Evolutionary conservation across 768 basidiomycete species (phyloP).

Genomic region (Antrodiella citrinella): DNA sequence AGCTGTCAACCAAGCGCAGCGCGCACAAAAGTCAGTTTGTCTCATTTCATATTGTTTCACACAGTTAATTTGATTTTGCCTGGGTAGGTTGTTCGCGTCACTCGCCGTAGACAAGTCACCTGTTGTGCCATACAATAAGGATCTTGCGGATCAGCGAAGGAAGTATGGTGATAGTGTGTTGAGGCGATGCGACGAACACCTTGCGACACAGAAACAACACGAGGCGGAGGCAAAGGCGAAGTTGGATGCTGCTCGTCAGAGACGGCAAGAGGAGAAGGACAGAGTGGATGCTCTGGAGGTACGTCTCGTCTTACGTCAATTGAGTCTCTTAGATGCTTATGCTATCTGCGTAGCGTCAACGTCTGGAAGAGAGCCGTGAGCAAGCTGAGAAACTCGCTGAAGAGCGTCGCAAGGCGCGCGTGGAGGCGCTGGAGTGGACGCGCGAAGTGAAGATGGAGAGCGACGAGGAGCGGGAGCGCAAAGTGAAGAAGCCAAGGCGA

Average conservation of each 20-base stretch:
- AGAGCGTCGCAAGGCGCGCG: slow-evolving; percentile 64
- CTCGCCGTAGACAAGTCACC: slow-evolving; percentile 67
- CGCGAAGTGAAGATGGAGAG: slow-evolving; percentile 56
- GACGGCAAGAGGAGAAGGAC: slow-evolving; percentile 73
- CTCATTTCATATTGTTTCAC: neutral
- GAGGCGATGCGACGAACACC: slow-evolving; percentile 73
- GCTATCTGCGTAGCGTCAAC: slow-evolving; percentile 37
- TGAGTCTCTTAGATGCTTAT: neutral
- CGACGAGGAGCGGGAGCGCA: slow-evolving; percentile 71
- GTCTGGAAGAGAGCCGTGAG: slow-evolving; percentile 54
- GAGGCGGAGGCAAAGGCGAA: slow-evolving; percentile 67
- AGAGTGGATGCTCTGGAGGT: slow-evolving; percentile 62
- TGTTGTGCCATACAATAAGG: slow-evolving; percentile 72
- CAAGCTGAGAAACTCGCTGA: slow-evolving; percentile 78
- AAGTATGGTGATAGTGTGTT: slow-evolving; percentile 88
- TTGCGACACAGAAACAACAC: slow-evolving; percentile 58
- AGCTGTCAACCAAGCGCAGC: slow-evolving; percentile 72
- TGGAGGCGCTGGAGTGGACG: slow-evolving; percentile 76
- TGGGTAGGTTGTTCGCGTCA: slow-evolving; percentile 68
- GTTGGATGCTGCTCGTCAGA: slow-evolving; percentile 68
- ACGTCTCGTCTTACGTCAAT: slow-evolving; percentile 12
- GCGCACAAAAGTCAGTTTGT: slow-evolving; percentile 71
- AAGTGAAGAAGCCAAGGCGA: slow-evolving; percentile 38
- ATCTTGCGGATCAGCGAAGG: slow-evolving; percentile 82
- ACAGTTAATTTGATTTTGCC: slow-evolving; percentile 1